Percentiles rank a stretch among this genome's conserved stretches.
Evolutionary conservation across 345 rosid species (phyloP).

Genomic region (Bruguiera sexangula): DNA sequence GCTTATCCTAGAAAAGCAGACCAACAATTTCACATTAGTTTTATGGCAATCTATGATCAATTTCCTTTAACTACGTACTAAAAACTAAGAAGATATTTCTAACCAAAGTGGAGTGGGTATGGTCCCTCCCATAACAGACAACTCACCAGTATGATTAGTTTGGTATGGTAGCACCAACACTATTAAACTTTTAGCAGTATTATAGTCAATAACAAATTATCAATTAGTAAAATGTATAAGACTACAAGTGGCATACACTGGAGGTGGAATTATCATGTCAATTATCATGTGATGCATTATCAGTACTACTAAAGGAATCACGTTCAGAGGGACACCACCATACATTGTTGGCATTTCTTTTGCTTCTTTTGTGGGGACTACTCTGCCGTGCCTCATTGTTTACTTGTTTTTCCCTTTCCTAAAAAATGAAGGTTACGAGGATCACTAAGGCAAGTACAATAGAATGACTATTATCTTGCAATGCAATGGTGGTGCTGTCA

Average conservation of each 20-base stretch:
- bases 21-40: background rate
- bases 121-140: constrained; percentile 1
- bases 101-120: constrained; percentile 16
- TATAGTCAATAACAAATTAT: too few relatives aligned
- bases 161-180: constrained; percentile 6
- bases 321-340: constrained; percentile 16
- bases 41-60: background rate
- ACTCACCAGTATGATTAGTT: constrained; percentile 16
- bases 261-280: background rate
- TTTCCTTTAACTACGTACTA: background rate
- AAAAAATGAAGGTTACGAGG: too few relatives aligned
- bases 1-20: too few relatives aligned
- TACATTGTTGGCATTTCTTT: background rate
- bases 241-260: background rate
- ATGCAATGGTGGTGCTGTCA: too few relatives aligned
- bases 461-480: too few relatives aligned
- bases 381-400: too few relatives aligned
- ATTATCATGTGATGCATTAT: background rate
- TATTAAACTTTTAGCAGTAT: too few relatives aligned
- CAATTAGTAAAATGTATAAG: background rate
- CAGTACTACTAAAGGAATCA: constrained; percentile 17
- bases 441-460: too few relatives aligned
- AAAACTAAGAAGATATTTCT: background rate
- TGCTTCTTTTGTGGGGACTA: constrained; percentile 1
- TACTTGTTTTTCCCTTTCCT: too few relatives aligned